Base-by-base conservation (phyloP, 208 protist genomes). In the Acanthamoeba healyi region DNA sequence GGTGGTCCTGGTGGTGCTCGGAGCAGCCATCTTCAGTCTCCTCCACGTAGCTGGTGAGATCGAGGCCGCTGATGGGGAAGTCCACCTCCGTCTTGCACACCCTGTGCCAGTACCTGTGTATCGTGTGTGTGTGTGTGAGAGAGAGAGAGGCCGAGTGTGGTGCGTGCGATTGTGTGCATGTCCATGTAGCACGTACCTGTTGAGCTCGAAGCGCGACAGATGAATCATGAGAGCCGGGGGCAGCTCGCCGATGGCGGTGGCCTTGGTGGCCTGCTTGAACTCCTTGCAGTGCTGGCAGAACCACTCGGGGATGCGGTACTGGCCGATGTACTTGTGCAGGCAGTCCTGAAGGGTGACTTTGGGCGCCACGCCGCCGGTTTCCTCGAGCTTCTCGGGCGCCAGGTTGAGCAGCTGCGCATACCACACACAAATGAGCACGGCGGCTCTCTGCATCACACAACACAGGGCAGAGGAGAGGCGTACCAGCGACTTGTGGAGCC, bases 231-330 rank as follows among this genome's bases (percentile, higher is more conserved):
- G 81, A 1, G 54, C 26, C 0, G 44, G 81, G 17, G 81, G 81
- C 46, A 88, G 46, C 29, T 88, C 54, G 54, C 34, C 49, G 46
- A 88, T 88, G 54, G 44, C n/a, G 81, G 81, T 88, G 81, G 38
- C 54, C 81, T 88, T 56, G 38, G 34, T 54, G 44, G 81, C 49
- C 46, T 88, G 81, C 44, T 88, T 88, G 81, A 88, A 88, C 46
- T 56, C 54, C 81, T 88, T 88, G 81, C 81, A 88, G 44, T 63
- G 49, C 29, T 32, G 81, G 81, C 81, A 88, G 81, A 88, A 65
- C 81, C 81, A 65, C 49, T 65, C 49, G 1, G 54, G 81, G 49
- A 88, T 88, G n/a, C 54, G 17, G 34, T 88, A 56, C n/a, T 56
- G 81, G 22, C 49, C 81, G 38, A 88, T 56, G 44, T 46, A 63